These are phyloP conservation scores for Lindgomyces ingoldianus DNA, from an alignment of 495 filamentous ascomycete species.

Conservation along the genomic window DNA sequence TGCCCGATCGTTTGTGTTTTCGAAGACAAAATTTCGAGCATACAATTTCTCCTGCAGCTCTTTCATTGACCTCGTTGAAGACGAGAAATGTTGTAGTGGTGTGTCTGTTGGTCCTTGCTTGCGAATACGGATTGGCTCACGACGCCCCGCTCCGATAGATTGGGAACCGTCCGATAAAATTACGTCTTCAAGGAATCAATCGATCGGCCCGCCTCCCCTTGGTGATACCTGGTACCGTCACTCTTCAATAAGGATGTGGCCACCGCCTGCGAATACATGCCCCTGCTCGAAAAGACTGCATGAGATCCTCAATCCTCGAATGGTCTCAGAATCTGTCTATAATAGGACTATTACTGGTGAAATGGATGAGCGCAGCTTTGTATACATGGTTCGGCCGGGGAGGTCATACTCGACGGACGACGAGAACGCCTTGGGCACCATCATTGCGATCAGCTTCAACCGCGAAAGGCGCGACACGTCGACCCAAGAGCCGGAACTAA, in stretches of 20 bases:
- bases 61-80: conserved; percentile 42
- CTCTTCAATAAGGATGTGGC: conserved; percentile 32
- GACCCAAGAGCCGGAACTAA: neutral
- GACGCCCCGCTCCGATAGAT: conserved; percentile 20
- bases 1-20: conserved; percentile 35
- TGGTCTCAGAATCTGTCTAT: neutral
- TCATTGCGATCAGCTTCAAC: conserved; percentile 30
- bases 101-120: conserved; percentile 10
- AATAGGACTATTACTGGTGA: conserved; percentile 21
- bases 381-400: conserved; percentile 28
- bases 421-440: conserved; percentile 11
- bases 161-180: conserved; percentile 3
- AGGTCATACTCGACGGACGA: conserved; percentile 15
- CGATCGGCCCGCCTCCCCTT: neutral
- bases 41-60: conserved; percentile 37
- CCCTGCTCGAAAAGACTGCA: conserved; percentile 31
- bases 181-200: neutral
- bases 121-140: conserved; percentile 32
- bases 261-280: conserved; percentile 18
- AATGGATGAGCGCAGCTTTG: conserved; percentile 29
- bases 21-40: conserved; percentile 35
- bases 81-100: conserved; percentile 31
- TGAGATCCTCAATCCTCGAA: conserved; percentile 29
- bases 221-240: conserved; percentile 23
- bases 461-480: neutral